Evolutionary conservation across 371 early-diverging fungal species (phyloP), one percentile per base, ranked within the genome.

Genomic region (Caulochytrium protostelioides): DNA sequence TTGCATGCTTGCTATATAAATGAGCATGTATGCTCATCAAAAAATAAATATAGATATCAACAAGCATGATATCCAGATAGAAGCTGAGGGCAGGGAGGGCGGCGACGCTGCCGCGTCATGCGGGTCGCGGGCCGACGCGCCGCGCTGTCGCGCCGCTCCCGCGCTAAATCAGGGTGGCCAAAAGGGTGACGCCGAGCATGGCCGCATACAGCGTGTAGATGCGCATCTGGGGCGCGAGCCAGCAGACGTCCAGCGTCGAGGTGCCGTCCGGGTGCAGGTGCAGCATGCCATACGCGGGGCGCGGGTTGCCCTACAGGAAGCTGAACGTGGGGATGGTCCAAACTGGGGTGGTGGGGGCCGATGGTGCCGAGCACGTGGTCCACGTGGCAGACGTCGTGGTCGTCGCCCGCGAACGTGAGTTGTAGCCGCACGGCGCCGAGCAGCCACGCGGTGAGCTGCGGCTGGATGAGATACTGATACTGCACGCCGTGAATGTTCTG

Each of bases 321-420:
- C 59, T 58, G 43, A 70, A 70, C 0, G 67, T 67, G 6, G 58
- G 59, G 7, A 72, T 46, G 1, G 67, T 58, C 42, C 64, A 54
- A 47, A 70, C 40, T n/a, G 0, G 38, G 0, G 35, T 37, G 1
- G 5, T 2, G 5, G 22, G 8, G 1, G 10, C 7, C 0, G 21
- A 16, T 1, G 7, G 6, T 2, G 20, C 30, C 6, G 19, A 12
- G 14, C 13, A 16, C 21, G 38, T 77, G 78, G 1, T 43, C 30
- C 1, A 72, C 51, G 30, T 52, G 54, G 45, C 92, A 91, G 45
- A 76, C 76, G 40, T 89, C 87, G 41, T 91, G 89, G 48, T 91
- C 87, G 43, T 91, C 89, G 13, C 85, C 92, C 29, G 80, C 79
- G 35, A 89, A 73, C 2, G 84, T 58, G 4, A 73, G 52, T 0